Base-by-base conservation (phyloP, 208 protist species). In the Blechomonas ayalai region DNA sequence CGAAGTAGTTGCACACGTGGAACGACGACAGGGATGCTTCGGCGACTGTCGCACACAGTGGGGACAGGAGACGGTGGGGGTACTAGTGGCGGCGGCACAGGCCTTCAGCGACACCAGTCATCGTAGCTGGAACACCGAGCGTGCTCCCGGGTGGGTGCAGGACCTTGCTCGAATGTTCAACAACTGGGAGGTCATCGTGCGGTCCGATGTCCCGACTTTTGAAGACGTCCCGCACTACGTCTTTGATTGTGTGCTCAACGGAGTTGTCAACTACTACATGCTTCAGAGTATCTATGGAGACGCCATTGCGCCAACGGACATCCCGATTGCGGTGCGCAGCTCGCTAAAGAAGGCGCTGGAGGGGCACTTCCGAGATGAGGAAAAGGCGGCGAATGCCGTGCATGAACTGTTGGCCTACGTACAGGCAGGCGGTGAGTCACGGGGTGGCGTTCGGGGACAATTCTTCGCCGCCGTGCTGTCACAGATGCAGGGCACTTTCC, bases 141-240 rank as follows among this genome's bases (percentile, higher is more conserved):
- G 47, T 2, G 75, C 67, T 4, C 86, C 86, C 24, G 60, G 48
- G 15, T 90, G 82, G 82, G 82, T 91, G 42, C 76, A 90, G 45
- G 82, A 91, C 39, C 66, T 91, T 1, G 86, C 79, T 0, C 52
- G 71, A 2, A 82, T 84, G 56, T 94, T 91, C 55, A 82, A 71
- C 52, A 87, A 85, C 52, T 94, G 86, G 82, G 86, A 94, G 25
- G 40, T 61, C 6, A 75, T 88, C 59, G 73, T 94, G 20, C 86
- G 86, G 39, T 80, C 59, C 4, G 86, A 94, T 40, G 31, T 19
- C 23, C 65, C 76, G 0, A 60, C 63, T 24, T 70, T 91, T 15
- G 69, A 60, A 16, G 82, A 94, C 38, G 81, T 86, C 33, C 86
- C 86, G 42, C 58, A 73, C 18, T 74, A 74, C 62, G 70, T 91